These are phyloP conservation scores for Echria macrotheca DNA, from an alignment of 495 filamentous ascomycete species.

Conservation along the genomic window DNA sequence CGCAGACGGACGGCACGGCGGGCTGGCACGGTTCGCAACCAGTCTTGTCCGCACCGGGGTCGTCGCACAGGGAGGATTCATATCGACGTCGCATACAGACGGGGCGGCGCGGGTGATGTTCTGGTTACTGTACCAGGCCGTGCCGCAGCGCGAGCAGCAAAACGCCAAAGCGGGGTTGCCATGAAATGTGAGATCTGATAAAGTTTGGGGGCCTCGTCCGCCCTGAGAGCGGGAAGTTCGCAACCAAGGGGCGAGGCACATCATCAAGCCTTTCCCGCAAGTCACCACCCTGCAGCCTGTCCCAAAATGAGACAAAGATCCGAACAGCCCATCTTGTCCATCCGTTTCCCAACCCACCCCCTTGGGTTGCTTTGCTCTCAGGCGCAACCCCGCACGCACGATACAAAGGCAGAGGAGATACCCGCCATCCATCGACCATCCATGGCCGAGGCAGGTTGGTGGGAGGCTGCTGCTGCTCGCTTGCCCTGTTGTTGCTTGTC, in stretches of 20 bases:
- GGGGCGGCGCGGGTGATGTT: conserved; percentile 5
- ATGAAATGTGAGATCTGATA: conserved; percentile 29
- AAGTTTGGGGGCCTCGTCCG: not conserved
- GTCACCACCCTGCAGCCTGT: not conserved
- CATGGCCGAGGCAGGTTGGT: no score
- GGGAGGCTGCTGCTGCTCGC: not conserved
- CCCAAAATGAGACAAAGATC: conserved; percentile 3
- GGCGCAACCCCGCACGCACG: no score
- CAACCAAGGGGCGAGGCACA: conserved; percentile 10
- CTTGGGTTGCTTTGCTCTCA: no score
- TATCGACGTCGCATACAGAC: not conserved
- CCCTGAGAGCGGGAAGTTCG: conserved; percentile 1
- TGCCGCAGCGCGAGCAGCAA: not conserved
- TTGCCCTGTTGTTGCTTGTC: not conserved
- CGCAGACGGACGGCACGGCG: not conserved
- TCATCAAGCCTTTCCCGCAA: conserved; percentile 11
- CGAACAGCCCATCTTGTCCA: not conserved
- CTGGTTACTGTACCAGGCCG: conserved; percentile 7
- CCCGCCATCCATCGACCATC: no score
- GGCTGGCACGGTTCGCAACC: not conserved
- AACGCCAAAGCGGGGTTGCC: conserved; percentile 1
- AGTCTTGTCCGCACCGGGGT: not conserved
- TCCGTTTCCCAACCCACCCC: no score
- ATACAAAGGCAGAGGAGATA: not conserved
- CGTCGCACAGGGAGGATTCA: conserved; percentile 1